These are phyloP conservation scores for Plasmodium knowlesi DNA, from an alignment of 169 alveolate species.

Conservation along the genomic window DNA sequence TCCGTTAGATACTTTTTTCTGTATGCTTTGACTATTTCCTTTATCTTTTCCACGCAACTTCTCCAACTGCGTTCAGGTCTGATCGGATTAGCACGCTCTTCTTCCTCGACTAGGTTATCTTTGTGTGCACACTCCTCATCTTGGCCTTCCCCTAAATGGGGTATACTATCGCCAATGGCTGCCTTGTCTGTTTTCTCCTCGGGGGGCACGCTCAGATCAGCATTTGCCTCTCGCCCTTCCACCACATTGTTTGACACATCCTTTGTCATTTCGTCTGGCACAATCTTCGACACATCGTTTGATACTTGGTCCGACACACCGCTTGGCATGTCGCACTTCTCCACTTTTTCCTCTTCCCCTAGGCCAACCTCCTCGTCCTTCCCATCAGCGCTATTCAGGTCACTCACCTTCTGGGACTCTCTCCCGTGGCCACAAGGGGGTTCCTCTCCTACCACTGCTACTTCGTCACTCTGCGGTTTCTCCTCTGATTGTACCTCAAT, in stretches of 20 bases:
- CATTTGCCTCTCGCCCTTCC: background rate
- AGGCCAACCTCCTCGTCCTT: background rate
- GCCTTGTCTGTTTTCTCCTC: background rate
- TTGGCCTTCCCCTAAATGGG: background rate
- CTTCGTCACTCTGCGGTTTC: background rate
- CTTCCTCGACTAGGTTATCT: background rate
- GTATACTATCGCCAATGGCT: background rate
- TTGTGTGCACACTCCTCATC: background rate
- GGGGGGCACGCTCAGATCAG: background rate
- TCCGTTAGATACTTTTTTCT: conserved; percentile 21
- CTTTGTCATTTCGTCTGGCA: no score
- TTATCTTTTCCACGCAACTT: background rate
- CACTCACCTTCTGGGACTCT: background rate
- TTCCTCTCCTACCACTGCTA: background rate
- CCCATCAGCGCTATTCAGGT: background rate
- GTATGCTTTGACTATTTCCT: conserved; percentile 20
- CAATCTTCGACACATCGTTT: no score
- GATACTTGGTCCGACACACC: no score
- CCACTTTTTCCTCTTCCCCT: background rate
- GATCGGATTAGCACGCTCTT: background rate
- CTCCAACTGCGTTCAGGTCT: background rate
- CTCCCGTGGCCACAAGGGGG: background rate
- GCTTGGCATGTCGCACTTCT: background rate
- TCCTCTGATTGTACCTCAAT: background rate
- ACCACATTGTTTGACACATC: background rate